Base-by-base conservation (phyloP, 2,329 filamentous ascomycete species). In the Sarocladiaceae sp. region DNA sequence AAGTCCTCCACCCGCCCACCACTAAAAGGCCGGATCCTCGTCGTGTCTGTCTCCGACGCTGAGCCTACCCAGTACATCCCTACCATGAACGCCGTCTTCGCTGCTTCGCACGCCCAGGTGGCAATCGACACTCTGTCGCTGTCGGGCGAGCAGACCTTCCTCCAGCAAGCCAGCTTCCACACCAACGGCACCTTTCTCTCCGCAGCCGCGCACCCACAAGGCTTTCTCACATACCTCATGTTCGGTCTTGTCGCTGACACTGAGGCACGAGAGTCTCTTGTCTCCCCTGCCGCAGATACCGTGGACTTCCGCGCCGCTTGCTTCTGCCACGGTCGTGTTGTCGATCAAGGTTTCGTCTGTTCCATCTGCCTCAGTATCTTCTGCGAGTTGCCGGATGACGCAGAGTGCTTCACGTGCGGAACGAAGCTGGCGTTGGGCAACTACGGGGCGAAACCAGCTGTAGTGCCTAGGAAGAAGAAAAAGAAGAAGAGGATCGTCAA, bases 251-350 rank as follows among this genome's bases (percentile, higher is more conserved):
- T 89, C 0, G 84, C 93, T 55, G 72, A 76, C 53, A 68, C 66
- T 35, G 66, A 72, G 45, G 71, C 72, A 31, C 68, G 74, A 33
- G 61, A 74, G 35, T 76, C 83, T 47, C 69, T 98, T 33, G 76
- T 95, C 33, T 70, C 84, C 4, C 90, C 93, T 0, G 88, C 85
- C 6, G 83, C 88, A 29, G 85, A 90, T 45, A 82, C 85, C 34
- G 89, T 98, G 33, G 94, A 98, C 66, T 98, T 98, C 62, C 81
- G 93, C 33, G 91, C 94, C n/a, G 93, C 93, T 3, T 98, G 93
- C 61, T 98, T 98, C 68, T 98, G 93, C 61, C 93, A 98, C 66
- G 77, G 91, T 42, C 80, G 80, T 27, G 88, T 97, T 16, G 84
- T 98, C 33, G 88, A 96, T 64, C 80, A 90, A 2, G 93, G 90